These are phyloP conservation scores for Fusarium marasasianum DNA, from an alignment of 2,329 filamentous ascomycete species.

Conservation along the genomic window DNA sequence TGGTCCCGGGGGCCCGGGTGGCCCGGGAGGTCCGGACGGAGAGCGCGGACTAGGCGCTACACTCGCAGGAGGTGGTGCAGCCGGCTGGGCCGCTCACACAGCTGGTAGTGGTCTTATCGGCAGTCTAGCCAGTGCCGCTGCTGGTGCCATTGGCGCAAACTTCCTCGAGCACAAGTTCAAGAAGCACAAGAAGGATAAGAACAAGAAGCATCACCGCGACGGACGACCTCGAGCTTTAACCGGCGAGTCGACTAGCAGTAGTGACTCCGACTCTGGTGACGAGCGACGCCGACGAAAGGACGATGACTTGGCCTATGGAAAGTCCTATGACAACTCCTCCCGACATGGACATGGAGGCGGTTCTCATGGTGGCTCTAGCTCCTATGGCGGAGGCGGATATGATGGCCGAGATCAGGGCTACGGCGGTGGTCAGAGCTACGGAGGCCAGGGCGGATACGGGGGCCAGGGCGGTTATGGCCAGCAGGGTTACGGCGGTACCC, in stretches of 20 bases:
- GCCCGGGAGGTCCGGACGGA: constrained; percentile 39
- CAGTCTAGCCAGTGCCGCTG: constrained; percentile 58
- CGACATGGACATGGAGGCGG: background rate
- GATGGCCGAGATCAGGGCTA: constrained; percentile 2
- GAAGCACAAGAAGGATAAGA: constrained; percentile 43
- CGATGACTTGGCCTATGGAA: constrained; percentile 22
- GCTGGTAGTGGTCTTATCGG: constrained; percentile 60
- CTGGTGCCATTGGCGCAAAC: constrained; percentile 61
- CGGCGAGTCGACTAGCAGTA: constrained; percentile 40
- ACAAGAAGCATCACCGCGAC: constrained; percentile 38
- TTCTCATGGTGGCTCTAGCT: background rate
- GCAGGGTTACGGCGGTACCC: background rate
- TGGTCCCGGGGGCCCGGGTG: constrained; percentile 15
- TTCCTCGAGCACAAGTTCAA: constrained; percentile 53
- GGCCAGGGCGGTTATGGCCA: background rate
- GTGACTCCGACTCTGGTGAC: constrained; percentile 38
- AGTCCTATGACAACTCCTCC: constrained; percentile 14
- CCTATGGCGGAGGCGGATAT: background rate
- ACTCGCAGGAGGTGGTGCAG: constrained; percentile 58
- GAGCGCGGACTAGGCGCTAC: constrained; percentile 64
- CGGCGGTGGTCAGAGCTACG: background rate
- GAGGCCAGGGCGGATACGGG: background rate
- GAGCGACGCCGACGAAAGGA: constrained; percentile 27
- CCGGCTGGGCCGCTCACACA: constrained; percentile 60
- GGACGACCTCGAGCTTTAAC: constrained; percentile 27